Evolutionary conservation across 495 filamentous ascomycete genomes (phyloP), one percentile per base, ranked within the genome.

Genomic region (Penicillium waksmanii): DNA sequence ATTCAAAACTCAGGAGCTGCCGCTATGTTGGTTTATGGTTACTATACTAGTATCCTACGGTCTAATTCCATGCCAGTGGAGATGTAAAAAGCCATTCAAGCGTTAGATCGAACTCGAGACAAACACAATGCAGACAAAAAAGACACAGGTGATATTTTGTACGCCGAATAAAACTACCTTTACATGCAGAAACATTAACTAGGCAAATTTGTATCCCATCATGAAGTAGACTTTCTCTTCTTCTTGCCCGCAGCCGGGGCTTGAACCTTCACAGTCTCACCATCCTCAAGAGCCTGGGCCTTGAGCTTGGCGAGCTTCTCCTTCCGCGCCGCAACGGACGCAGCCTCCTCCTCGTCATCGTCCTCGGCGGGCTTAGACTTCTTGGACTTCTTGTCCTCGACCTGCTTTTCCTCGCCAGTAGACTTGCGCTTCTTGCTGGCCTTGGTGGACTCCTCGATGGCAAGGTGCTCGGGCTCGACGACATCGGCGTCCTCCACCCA

Each of bases 401-500:
- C 78, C 61, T 82, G 77, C 76, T 84, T 82, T 64, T 86, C 73
- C 33, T 85, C 85, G 69, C 60, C 56, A 73, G 55, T 71, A 81
- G 64, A 71, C 69, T 82, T 82, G 65, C 88, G 82, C 82, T 92
- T 91, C 84, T 87, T 91, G 57, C 77, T 78, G 55, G 82, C 77
- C 71, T 85, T 87, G 57, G 78, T 75, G 66, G 38, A 47, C 21
- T 79, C 79, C 69, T 85, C 84, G 23, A 72, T 72, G 48, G 77
- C 70, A 51, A 75, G 73, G 21, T 67, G 64, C 58, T 82, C 82
- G 34, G 80, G 78, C 53, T 84, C 85, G 65, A 96, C 74, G 5
- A 97, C 88, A 73, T 96, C 90, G 19, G 74, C 79, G 62, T 93
- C 89, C 52, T 92, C 89, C 34, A 89, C 77, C 91, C 93, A 98